Conservation (phyloP, 768 basidiomycete species). For the Serendipita vermifera region DNA sequence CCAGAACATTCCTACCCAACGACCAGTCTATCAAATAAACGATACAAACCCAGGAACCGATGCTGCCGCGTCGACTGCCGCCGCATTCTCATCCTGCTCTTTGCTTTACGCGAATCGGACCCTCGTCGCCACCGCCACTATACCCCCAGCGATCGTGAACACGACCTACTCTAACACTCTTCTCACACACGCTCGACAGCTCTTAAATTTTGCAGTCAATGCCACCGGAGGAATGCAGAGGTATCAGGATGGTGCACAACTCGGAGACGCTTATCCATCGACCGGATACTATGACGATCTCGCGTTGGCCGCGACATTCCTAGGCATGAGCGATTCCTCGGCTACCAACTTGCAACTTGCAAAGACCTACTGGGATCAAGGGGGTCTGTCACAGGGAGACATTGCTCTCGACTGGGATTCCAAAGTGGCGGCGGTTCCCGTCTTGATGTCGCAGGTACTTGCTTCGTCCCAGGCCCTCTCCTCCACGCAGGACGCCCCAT, state of each 20-base stretch:
- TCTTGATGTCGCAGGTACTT: constrained; percentile 64
- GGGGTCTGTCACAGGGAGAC: constrained; percentile 38
- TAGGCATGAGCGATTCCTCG: constrained; percentile 58
- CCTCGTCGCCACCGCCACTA: constrained; percentile 36
- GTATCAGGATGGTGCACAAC: constrained; percentile 59
- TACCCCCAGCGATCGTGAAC: constrained; percentile 55
- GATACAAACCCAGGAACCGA: constrained; percentile 76
- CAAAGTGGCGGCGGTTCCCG: constrained; percentile 59
- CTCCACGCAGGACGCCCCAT: constrained; percentile 38
- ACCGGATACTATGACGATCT: constrained; percentile 63
- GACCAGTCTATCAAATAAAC: constrained; percentile 71
- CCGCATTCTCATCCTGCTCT: constrained; percentile 80
- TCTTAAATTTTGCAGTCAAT: constrained; percentile 66
- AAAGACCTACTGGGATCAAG: constrained; percentile 44
- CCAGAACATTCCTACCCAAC: constrained; percentile 53
- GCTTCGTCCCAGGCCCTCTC: constrained; percentile 40
- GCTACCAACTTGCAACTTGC: constrained; percentile 49
- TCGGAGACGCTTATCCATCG: constrained; percentile 53
- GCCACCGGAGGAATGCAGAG: constrained; percentile 44
- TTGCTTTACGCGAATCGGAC: constrained; percentile 55
- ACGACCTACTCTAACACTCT: constrained; percentile 57
- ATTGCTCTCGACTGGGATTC: constrained; percentile 83
- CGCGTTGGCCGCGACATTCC: constrained; percentile 58
- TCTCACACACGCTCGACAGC: constrained; percentile 55
- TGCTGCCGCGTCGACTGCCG: constrained; percentile 68